phyloP scores from a whole-genome alignment of 176 grass and related monocot species.

The Tillandsia leiboldiana region DNA sequence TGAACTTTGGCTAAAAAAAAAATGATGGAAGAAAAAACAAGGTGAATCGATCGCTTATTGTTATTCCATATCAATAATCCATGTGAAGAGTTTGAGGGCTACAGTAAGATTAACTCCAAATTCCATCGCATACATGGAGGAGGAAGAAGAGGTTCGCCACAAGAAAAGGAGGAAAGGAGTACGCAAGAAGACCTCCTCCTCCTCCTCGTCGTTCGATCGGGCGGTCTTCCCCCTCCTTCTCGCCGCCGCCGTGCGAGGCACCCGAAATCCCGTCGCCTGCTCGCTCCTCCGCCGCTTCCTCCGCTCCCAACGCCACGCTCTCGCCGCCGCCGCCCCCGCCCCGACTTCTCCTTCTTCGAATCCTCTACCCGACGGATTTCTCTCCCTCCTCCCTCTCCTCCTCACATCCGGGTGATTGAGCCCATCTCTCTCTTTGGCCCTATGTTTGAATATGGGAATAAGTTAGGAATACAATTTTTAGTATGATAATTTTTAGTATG shows the following conservation, averaged over 20 bases:
- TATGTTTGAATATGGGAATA: neutral
- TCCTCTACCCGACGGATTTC: neutral
- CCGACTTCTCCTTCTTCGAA: slow-evolving; percentile 2
- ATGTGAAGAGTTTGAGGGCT: too few species aligned
- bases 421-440: neutral
- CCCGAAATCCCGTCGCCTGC: neutral
- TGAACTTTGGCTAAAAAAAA: too few species aligned
- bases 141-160: neutral
- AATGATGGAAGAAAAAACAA: too few species aligned
- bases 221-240: neutral
- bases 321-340: neutral
- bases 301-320: neutral
- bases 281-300: slow-evolving; percentile 17
- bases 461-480: neutral
- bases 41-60: too few species aligned
- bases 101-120: too few species aligned
- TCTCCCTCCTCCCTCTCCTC: slow-evolving; percentile 17
- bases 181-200: neutral
- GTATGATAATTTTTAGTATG: too few species aligned
- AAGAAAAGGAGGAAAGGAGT: neutral
- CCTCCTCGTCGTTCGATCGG: neutral
- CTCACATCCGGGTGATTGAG: neutral
- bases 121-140: too few species aligned
- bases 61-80: too few species aligned
- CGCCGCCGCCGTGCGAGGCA: neutral